These are phyloP conservation scores for Entelexis paramagnoliae DNA, from an alignment of 1,139 yeast species.

Conservation along the genomic window DNA sequence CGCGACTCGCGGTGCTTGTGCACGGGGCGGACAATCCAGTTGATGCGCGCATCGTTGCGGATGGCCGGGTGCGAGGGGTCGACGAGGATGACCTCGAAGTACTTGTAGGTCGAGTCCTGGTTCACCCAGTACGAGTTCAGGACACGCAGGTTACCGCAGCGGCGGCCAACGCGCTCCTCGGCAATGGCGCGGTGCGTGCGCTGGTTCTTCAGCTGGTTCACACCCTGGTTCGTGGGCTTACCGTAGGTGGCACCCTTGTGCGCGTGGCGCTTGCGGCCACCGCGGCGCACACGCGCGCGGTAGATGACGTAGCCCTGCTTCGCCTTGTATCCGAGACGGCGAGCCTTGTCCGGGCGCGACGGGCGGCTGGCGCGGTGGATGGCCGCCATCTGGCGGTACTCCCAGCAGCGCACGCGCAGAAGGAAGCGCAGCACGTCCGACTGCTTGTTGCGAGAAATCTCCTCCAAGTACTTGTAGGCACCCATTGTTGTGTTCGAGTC, in stretches of 20 bases:
- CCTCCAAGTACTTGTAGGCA: conserved; percentile 99
- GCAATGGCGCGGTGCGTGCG: conserved; percentile 96
- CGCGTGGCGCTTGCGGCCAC: conserved; percentile 99
- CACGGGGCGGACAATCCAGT: conserved; percentile 99
- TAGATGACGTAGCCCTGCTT: conserved; percentile 98
- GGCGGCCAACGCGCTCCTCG: conserved; percentile 99
- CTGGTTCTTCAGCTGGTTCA: conserved; percentile 98
- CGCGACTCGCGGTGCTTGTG: conserved; percentile 99
- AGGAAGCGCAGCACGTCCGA: conserved; percentile 98
- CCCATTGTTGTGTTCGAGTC: conserved; percentile 51
- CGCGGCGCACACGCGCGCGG: conserved; percentile 99
- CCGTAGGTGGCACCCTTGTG: conserved; percentile 99
- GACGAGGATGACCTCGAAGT: conserved; percentile 92
- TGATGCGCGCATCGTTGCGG: conserved; percentile 97
- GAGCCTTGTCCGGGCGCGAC: conserved; percentile 99
- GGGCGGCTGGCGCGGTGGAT: conserved; percentile 99
- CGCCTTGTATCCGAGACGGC: conserved; percentile 99
- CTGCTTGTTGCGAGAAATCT: conserved; percentile 99
- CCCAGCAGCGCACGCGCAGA: conserved; percentile 99
- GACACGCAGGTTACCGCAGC: conserved; percentile 97
- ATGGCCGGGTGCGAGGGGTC: conserved; percentile 98
- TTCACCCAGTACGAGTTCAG: conserved; percentile 99
- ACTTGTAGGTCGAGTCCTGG: conserved; percentile 99
- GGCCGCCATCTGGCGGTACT: conserved; percentile 98
- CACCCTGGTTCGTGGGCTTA: conserved; percentile 99